These are phyloP conservation scores for Diaporthe batatas DNA, from an alignment of 2,329 filamentous ascomycete species.

Conservation along the genomic window DNA sequence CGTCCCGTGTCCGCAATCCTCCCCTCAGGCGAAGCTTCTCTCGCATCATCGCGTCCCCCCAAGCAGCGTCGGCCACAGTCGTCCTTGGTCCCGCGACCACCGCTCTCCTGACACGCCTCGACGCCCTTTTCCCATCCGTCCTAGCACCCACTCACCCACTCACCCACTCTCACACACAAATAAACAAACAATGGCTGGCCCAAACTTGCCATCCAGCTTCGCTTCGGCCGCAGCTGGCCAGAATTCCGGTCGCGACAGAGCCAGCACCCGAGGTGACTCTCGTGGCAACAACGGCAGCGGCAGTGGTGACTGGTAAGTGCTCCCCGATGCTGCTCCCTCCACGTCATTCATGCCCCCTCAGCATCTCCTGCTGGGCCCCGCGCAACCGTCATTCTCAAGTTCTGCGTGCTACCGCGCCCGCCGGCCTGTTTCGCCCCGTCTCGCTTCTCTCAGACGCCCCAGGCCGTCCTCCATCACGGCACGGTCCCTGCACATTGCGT, in stretches of 20 bases:
- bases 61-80: not conserved
- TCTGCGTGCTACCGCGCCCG: not conserved
- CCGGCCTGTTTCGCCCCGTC: not conserved
- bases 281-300: slow-evolving; percentile 66
- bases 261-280: slow-evolving; percentile 70
- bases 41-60: slow-evolving; percentile 8
- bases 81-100: slow-evolving; percentile 2
- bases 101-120: slow-evolving; percentile 11
- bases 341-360: slow-evolving; percentile 34
- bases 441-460: not conserved
- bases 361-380: slow-evolving; percentile 4
- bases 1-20: slow-evolving; percentile 21
- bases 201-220: slow-evolving; percentile 82
- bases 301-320: slow-evolving; percentile 80
- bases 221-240: slow-evolving; percentile 86
- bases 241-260: slow-evolving; percentile 71
- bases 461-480: not conserved
- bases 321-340: slow-evolving; percentile 15
- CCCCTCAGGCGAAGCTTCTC: slow-evolving; percentile 17
- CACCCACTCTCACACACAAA: slow-evolving; percentile 34
- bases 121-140: not conserved
- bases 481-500: slow-evolving; percentile 7
- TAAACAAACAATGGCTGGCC: slow-evolving; percentile 71
- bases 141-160: slow-evolving; percentile 10
- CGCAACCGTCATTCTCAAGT: not conserved